Percentiles rank a stretch among this genome's conserved stretches.
These are phyloP conservation scores for Sarocladium kiliense DNA, from an alignment of 2,329 filamentous ascomycete species.

Conservation along the genomic window DNA sequence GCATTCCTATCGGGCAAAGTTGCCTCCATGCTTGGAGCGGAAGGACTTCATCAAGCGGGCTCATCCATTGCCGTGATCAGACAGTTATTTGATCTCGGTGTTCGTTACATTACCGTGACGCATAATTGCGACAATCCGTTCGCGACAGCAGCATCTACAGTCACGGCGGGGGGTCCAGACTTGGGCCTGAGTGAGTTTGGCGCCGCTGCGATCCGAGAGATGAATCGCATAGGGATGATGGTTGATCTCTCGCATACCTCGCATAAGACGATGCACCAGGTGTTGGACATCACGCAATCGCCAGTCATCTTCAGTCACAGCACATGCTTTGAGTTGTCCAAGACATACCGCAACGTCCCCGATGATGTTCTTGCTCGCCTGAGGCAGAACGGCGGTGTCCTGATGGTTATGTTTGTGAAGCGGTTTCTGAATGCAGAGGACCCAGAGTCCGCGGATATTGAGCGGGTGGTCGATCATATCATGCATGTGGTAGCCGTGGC, in stretches of 20 bases:
- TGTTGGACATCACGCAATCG: conserved; percentile 12
- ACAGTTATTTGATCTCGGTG: conserved; percentile 21
- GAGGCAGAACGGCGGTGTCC: conserved; percentile 24
- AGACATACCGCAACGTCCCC: conserved; percentile 30
- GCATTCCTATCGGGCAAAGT: conserved; percentile 12
- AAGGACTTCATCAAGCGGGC: conserved; percentile 13
- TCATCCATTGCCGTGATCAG: conserved; percentile 12
- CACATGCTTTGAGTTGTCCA: conserved; percentile 11
- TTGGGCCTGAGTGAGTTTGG: conserved; percentile 16
- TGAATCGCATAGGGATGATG: conserved; percentile 24
- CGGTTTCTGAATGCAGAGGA: conserved; percentile 17
- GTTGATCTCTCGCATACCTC: conserved; percentile 17
- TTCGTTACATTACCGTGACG: conserved; percentile 23
- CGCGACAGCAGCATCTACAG: too few species aligned
- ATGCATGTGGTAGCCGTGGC: conserved; percentile 11
- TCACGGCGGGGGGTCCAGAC: conserved; percentile 10
- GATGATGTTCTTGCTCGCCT: conserved; percentile 26
- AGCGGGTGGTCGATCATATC: conserved; percentile 21
- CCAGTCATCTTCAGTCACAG: conserved; percentile 18
- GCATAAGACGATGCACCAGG: conserved; percentile 13
- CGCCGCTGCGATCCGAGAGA: conserved; percentile 18
- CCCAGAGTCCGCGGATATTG: conserved; percentile 18
- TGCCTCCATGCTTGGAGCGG: conserved; percentile 13
- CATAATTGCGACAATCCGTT: conserved; percentile 18
- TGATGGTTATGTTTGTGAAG: conserved; percentile 27